These are phyloP conservation scores for Monosporozyma siamensis DNA, from an alignment of 805 yeast species.

Conservation along the genomic window DNA sequence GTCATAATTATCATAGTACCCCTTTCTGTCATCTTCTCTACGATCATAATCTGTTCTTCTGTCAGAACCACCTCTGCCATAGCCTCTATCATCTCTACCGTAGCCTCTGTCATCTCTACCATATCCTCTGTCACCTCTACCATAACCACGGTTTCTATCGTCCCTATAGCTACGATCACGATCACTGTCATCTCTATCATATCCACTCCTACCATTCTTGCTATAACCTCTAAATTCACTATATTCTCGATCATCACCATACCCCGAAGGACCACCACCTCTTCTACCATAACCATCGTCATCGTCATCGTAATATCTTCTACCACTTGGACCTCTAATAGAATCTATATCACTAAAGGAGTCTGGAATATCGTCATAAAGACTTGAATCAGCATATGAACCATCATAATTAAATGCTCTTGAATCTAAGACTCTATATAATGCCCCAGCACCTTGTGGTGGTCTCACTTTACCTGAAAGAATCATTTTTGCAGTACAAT, in stretches of 20 bases:
- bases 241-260: constrained; percentile 6
- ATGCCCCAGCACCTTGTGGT: constrained; percentile 81
- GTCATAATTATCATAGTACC: not conserved
- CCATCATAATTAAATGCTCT: constrained; percentile 54
- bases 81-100: constrained; percentile 1
- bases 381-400: constrained; percentile 47
- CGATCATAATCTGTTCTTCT: constrained; percentile 1
- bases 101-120: constrained; percentile 2
- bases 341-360: constrained; percentile 25
- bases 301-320: constrained; percentile 7
- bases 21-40: not conserved
- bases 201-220: too few relatives aligned
- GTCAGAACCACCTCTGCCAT: not conserved
- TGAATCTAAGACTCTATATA: constrained; percentile 76
- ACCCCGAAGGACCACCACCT: constrained; percentile 11
- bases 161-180: constrained; percentile 7
- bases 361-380: constrained; percentile 47
- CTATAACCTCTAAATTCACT: constrained; percentile 1
- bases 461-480: constrained; percentile 78
- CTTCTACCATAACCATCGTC: constrained; percentile 20
- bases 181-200: constrained; percentile 1
- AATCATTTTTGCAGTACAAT: constrained; percentile 76
- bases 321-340: not conserved
- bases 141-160: constrained; percentile 13
- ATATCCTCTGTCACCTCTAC: not conserved